Evolutionary conservation across 2,329 filamentous ascomycete species (phyloP).

Genomic region (Blumeriella jaapii): DNA sequence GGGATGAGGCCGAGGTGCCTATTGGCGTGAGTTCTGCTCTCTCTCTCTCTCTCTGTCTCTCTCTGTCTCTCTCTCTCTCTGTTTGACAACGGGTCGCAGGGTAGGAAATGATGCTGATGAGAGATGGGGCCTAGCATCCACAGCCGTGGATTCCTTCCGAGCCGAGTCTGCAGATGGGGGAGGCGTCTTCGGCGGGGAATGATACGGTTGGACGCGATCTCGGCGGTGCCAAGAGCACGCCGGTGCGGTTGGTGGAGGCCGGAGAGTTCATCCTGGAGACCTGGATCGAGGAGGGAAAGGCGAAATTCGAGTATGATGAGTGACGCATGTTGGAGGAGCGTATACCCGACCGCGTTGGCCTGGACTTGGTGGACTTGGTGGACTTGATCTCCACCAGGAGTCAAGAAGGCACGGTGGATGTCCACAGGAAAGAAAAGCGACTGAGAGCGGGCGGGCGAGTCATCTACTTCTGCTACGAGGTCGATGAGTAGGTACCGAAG

Average conservation of each 20-base stretch:
- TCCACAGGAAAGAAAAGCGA: too few relatives aligned
- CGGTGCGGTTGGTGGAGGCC: constrained; percentile 50
- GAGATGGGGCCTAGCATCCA: constrained; percentile 42
- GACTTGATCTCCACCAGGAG: too few relatives aligned
- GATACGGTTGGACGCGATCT: constrained; percentile 28
- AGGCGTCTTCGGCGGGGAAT: constrained; percentile 21
- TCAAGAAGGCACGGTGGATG: too few relatives aligned
- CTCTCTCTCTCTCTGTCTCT: constrained; percentile 1
- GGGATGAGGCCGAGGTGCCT: constrained; percentile 40
- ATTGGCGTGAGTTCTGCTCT: constrained; percentile 38
- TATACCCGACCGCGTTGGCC: too few relatives aligned
- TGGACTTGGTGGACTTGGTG: too few relatives aligned
- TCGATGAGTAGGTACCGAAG: too few relatives aligned
- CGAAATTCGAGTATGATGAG: constrained; percentile 11
- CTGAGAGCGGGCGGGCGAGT: too few relatives aligned
- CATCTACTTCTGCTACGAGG: too few relatives aligned
- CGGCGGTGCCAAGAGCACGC: constrained; percentile 43
- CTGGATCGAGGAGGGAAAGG: constrained; percentile 53
- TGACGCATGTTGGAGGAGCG: too few relatives aligned
- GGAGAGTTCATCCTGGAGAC: constrained; percentile 56
- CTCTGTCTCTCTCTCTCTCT: background rate
- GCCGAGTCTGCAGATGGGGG: constrained; percentile 28
- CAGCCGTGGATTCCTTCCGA: constrained; percentile 50
- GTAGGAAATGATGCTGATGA: constrained; percentile 4
- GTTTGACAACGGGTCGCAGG: constrained; percentile 1